phyloP scores from a whole-genome alignment of 345 rosid genomes.

The Rhizophora apiculata region DNA sequence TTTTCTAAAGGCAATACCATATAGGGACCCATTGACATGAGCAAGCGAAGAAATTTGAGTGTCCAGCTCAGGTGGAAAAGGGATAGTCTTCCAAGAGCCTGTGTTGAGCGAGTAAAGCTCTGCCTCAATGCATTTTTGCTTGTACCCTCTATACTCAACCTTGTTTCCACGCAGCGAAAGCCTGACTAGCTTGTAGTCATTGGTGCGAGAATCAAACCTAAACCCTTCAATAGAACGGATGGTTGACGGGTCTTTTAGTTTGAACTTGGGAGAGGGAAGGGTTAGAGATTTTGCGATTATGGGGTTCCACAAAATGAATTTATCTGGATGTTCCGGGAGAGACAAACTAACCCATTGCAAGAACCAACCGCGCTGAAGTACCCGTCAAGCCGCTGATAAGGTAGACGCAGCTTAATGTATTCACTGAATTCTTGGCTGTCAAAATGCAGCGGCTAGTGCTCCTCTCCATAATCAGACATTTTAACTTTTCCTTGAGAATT shows the following conservation, averaged over 20 bases:
- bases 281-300: not conserved
- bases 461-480: not conserved
- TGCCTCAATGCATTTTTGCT: not conserved
- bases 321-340: not conserved
- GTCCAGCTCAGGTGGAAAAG: not conserved
- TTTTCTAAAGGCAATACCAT: not conserved
- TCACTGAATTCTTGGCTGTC: not conserved
- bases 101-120: slow-evolving; percentile 4
- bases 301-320: slow-evolving; percentile 4
- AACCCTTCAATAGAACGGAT: not conserved
- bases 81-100: slow-evolving; percentile 1
- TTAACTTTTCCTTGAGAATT: not conserved
- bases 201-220: slow-evolving; percentile 3
- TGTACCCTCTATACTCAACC: not conserved
- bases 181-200: slow-evolving; percentile 1
- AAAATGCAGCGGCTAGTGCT: not conserved
- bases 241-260: not conserved
- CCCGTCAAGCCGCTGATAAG: not conserved
- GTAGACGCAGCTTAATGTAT: not conserved
- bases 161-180: not conserved
- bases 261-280: not conserved
- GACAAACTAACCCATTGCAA: no score
- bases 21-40: not conserved
- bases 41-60: not conserved
- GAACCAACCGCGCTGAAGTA: not conserved